A percentile compares a stretch with the other conserved stretches of the same genome.
phyloP scores from a whole-genome alignment of 2,329 filamentous ascomycete genomes.

The Escovopsis weberi region DNA sequence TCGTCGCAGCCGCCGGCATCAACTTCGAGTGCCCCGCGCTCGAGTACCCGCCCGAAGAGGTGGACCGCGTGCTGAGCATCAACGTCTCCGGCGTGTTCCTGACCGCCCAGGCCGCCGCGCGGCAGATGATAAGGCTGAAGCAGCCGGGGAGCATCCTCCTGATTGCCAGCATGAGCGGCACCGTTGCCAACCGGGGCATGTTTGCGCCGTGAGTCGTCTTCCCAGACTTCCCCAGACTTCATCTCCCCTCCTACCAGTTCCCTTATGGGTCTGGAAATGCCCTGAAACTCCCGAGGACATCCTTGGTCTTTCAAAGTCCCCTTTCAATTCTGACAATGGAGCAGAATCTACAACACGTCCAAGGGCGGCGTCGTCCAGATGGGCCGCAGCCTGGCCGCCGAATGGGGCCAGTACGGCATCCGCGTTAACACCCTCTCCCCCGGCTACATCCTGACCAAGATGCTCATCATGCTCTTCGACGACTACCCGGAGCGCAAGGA shows the following conservation, averaged over 20 bases:
- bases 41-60: slow-evolving; percentile 63
- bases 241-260: no score
- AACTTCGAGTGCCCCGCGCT: slow-evolving; percentile 75
- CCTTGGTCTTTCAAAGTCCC: no score
- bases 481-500: slow-evolving; percentile 52
- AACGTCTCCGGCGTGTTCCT: slow-evolving; percentile 79
- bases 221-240: background rate
- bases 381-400: slow-evolving; percentile 52
- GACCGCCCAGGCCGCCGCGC: slow-evolving; percentile 78
- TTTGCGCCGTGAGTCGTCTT: slow-evolving; percentile 38
- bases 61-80: slow-evolving; percentile 65
- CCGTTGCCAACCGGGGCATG: slow-evolving; percentile 47
- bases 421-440: slow-evolving; percentile 71
- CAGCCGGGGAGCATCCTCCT: slow-evolving; percentile 47
- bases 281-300: no score
- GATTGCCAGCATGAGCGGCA: slow-evolving; percentile 57
- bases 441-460: slow-evolving; percentile 67
- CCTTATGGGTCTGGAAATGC: no score
- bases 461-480: slow-evolving; percentile 70
- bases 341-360: slow-evolving; percentile 58
- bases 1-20: slow-evolving; percentile 56
- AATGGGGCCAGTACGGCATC: slow-evolving; percentile 61
- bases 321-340: background rate
- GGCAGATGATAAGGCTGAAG: slow-evolving; percentile 51
- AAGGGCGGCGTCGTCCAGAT: slow-evolving; percentile 64